Conservation (phyloP, 1,284 basidiomycete genomes). For the Cryptococcus depauperatus region DNA sequence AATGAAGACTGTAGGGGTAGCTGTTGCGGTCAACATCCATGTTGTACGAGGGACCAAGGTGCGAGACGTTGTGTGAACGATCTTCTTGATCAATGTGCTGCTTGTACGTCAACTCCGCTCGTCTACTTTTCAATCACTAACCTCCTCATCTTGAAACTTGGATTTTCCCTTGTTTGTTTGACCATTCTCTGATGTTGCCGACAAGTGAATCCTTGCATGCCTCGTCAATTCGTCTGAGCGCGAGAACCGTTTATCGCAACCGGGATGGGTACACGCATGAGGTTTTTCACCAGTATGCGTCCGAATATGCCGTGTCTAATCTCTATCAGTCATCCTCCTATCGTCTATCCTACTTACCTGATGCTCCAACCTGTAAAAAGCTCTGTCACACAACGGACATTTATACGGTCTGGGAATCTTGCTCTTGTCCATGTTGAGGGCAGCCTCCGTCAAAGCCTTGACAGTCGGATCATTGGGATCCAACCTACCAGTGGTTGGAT, state of each 20-base stretch:
- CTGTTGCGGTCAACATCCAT: conserved; percentile 41
- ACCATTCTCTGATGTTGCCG: conserved; percentile 30
- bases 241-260: conserved; percentile 97
- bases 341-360: conserved; percentile 53
- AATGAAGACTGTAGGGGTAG: conserved; percentile 33
- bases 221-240: conserved; percentile 95
- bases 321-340: conserved; percentile 15
- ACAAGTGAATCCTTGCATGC: conserved; percentile 84
- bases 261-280: conserved; percentile 81
- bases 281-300: conserved; percentile 98
- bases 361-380: conserved; percentile 85
- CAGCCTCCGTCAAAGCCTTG: conserved; percentile 45
- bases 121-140: conserved; percentile 14
- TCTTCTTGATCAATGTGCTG: conserved; percentile 35
- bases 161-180: conserved; percentile 25
- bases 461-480: conserved; percentile 47
- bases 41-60: conserved; percentile 40
- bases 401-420: conserved; percentile 77
- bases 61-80: conserved; percentile 28
- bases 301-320: conserved; percentile 89
- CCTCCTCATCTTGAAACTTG: conserved; percentile 31
- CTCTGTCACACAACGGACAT: conserved; percentile 83
- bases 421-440: conserved; percentile 48
- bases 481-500: conserved; percentile 45
- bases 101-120: conserved; percentile 1